phyloP scores from a whole-genome alignment of 371 early-diverging fungal species.

The Actinomortierella wolfii region DNA sequence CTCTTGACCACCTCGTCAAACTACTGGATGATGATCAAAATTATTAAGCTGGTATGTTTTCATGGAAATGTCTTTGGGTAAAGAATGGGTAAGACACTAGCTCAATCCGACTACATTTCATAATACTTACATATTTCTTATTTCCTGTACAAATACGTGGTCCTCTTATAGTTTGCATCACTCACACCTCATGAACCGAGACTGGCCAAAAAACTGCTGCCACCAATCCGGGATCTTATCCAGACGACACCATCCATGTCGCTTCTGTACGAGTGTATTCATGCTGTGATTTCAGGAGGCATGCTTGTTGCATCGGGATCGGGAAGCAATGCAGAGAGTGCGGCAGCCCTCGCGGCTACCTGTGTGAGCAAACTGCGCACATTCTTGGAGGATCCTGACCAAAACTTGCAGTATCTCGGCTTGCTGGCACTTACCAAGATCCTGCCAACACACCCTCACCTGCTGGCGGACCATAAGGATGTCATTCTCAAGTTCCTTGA shows the following conservation, averaged over 20 bases:
- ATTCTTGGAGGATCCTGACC: constrained; percentile 89
- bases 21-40: constrained; percentile 98
- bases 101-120: background rate
- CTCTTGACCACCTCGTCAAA: constrained; percentile 87
- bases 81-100: background rate
- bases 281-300: constrained; percentile 90
- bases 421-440: constrained; percentile 84
- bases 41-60: constrained; percentile 85
- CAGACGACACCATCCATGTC: constrained; percentile 93
- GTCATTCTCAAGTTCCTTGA: constrained; percentile 88
- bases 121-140: background rate
- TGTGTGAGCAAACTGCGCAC: constrained; percentile 86
- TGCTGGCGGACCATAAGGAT: constrained; percentile 84
- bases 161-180: constrained; percentile 83
- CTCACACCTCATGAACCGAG: constrained; percentile 94
- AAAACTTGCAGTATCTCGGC: constrained; percentile 94
- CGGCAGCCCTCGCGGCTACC: constrained; percentile 72
- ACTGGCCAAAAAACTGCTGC: constrained; percentile 85
- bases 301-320: constrained; percentile 71
- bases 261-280: constrained; percentile 92
- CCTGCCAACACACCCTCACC: constrained; percentile 77
- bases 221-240: constrained; percentile 83
- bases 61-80: background rate
- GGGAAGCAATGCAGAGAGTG: constrained; percentile 57
- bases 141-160: background rate